Evolutionary conservation across 129 eudicot species (phyloP).

Genomic region (Centaurea solstitialis): DNA sequence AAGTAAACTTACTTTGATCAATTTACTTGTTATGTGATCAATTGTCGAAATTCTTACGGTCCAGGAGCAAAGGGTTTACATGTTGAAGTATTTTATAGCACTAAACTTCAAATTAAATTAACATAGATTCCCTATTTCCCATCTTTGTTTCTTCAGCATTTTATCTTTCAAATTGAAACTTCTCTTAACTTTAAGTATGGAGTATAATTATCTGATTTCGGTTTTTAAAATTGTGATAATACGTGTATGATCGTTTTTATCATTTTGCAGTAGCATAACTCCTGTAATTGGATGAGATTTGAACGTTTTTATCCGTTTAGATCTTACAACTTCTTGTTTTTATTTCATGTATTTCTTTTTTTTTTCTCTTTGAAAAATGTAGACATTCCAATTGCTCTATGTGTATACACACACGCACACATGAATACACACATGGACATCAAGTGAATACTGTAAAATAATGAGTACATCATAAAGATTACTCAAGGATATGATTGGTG

Average conservation of each 20-base stretch:
- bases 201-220: neutral
- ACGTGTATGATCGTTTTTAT: neutral
- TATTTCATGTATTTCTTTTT: neutral
- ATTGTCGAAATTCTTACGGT: too few species aligned
- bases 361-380: neutral
- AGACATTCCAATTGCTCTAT: neutral
- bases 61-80: too few species aligned
- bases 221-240: neutral
- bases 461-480: too few species aligned
- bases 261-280: neutral
- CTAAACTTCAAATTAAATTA: neutral
- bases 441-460: neutral
- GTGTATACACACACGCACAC: neutral
- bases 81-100: neutral
- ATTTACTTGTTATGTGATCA: too few species aligned
- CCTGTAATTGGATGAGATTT: neutral
- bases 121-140: neutral
- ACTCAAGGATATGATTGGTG: neutral
- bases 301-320: neutral
- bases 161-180: neutral
- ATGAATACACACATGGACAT: neutral
- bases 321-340: neutral
- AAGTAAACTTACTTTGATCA: too few species aligned
- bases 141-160: neutral
- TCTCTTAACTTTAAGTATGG: neutral